A percentile compares a stretch with the other conserved stretches of the same genome.
Conservation (phyloP, 1,284 basidiomycete species). For the Leccinum solheimii region DNA sequence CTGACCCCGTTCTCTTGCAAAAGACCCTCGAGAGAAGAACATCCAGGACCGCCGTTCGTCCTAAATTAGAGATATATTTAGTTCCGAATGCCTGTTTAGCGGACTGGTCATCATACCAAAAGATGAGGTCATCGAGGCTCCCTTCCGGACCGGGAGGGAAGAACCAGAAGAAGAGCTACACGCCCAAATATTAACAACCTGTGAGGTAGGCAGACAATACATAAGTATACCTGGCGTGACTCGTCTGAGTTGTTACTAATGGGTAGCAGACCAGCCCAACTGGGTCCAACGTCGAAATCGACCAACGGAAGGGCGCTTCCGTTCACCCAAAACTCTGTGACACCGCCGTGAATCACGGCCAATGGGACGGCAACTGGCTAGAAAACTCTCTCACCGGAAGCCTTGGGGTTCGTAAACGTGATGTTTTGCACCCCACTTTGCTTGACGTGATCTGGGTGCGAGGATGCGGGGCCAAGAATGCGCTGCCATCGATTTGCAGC, state of each 20-base stretch:
- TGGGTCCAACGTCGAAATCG: constrained; percentile 64
- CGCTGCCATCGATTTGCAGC: constrained; percentile 43
- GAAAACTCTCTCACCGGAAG: constrained; percentile 57
- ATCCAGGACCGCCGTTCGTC: constrained; percentile 56
- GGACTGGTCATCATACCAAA: constrained; percentile 49
- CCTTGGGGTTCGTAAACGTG: constrained; percentile 68
- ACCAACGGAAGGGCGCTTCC: constrained; percentile 70
- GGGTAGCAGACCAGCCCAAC: constrained; percentile 62
- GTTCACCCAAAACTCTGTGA: constrained; percentile 69
- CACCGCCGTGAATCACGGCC: background rate
- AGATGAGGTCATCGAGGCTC: constrained; percentile 69
- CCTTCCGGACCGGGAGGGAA: constrained; percentile 76
- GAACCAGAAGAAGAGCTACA: constrained; percentile 84
- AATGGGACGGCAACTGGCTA: background rate
- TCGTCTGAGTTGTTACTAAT: constrained; percentile 62
- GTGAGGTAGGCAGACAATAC: constrained; percentile 56
- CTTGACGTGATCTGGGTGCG: constrained; percentile 1
- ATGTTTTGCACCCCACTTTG: constrained; percentile 53
- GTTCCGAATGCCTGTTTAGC: background rate
- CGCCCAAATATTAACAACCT: constrained; percentile 46
- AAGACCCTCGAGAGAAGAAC: constrained; percentile 76
- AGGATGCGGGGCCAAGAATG: constrained; percentile 14
- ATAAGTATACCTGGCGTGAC: constrained; percentile 55
- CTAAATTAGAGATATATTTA: constrained; percentile 31
- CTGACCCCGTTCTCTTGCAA: constrained; percentile 82